Evolutionary conservation across 495 filamentous ascomycete genomes (phyloP).

Genomic region (Evernia prunastri): DNA sequence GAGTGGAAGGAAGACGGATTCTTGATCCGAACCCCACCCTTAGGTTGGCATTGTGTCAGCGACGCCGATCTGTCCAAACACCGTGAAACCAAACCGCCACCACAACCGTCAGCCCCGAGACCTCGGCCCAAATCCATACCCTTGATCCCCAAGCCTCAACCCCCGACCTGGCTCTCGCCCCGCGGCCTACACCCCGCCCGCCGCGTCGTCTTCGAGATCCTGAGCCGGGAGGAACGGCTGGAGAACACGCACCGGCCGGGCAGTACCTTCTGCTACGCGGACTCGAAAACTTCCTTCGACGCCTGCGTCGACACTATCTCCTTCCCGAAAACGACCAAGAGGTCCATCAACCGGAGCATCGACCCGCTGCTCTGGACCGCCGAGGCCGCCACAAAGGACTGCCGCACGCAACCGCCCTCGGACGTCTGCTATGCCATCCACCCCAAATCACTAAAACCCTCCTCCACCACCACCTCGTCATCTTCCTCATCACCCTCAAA

Average conservation of each 20-base stretch:
- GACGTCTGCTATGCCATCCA: background rate
- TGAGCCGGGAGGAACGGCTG: constrained; percentile 10
- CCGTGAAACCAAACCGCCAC: background rate
- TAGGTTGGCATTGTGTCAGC: background rate
- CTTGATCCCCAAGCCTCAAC: background rate
- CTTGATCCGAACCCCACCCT: constrained; percentile 5
- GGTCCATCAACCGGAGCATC: background rate
- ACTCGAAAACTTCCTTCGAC: constrained; percentile 66
- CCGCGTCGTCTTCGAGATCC: constrained; percentile 26
- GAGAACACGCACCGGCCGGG: constrained; percentile 2
- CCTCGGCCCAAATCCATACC: background rate
- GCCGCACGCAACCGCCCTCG: background rate
- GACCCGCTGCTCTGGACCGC: background rate
- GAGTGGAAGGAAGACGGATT: constrained; percentile 4
- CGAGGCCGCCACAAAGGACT: constrained; percentile 4
- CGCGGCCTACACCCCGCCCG: constrained; percentile 39
- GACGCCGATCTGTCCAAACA: background rate
- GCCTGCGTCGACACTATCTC: constrained; percentile 35
- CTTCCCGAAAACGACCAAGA: background rate
- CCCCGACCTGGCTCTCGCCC: constrained; percentile 32
- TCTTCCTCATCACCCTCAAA: background rate
- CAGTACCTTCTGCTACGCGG: constrained; percentile 33
- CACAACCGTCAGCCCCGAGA: background rate
- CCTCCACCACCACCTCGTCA: background rate
- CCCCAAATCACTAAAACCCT: background rate